A percentile compares a stretch with the other conserved stretches of the same genome.
Conservation (phyloP, 805 yeast species). For the Candida yuanshanica region DNA sequence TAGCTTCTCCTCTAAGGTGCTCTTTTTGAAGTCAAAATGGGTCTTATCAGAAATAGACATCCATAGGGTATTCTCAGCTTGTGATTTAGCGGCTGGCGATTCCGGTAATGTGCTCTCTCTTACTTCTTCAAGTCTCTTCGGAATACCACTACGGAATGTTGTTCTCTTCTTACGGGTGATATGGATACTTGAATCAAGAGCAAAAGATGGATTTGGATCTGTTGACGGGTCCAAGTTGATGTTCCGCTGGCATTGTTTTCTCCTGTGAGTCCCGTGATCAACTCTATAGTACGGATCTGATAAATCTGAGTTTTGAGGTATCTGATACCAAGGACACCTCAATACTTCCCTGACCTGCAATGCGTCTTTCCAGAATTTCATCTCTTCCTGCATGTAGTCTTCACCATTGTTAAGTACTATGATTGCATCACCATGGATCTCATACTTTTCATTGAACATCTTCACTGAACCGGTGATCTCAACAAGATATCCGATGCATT, state of each 20-base stretch:
- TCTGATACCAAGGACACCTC: constrained; percentile 30
- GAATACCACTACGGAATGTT: background rate
- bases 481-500: constrained; percentile 23
- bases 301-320: constrained; percentile 9
- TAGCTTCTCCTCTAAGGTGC: constrained; percentile 8
- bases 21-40: background rate
- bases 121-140: constrained; percentile 8
- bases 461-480: constrained; percentile 23
- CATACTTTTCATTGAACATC: constrained; percentile 18
- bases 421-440: constrained; percentile 27
- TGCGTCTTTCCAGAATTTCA: constrained; percentile 32
- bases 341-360: constrained; percentile 22
- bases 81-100: constrained; percentile 7
- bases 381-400: constrained; percentile 24
- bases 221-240: background rate
- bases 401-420: constrained; percentile 19
- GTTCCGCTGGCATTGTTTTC: constrained; percentile 6
- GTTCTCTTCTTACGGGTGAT: constrained; percentile 7
- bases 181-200: constrained; percentile 20
- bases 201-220: constrained; percentile 7
- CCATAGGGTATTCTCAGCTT: constrained; percentile 2
- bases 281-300: background rate
- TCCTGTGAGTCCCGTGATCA: constrained; percentile 3
- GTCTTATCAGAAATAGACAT: background rate
- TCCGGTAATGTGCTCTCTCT: constrained; percentile 12